phyloP scores from a whole-genome alignment of 2,329 filamentous ascomycete genomes.

The Rhytidhysteron rufulum region DNA sequence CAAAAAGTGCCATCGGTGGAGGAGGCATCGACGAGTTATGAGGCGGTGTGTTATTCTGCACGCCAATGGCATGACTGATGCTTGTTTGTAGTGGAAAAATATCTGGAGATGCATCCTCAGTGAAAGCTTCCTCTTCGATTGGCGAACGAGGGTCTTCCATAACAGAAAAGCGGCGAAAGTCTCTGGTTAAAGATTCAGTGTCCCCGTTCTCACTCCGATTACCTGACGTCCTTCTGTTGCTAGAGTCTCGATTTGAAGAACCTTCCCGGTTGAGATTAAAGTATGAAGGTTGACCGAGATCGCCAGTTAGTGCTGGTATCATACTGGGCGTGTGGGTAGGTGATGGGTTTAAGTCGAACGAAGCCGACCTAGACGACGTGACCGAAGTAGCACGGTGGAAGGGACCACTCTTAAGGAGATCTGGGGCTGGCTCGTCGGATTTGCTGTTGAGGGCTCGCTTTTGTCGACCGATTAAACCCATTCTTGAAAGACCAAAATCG shows the following conservation, averaged over 20 bases:
- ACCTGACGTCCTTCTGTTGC: slow-evolving; percentile 67
- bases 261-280: slow-evolving; percentile 70
- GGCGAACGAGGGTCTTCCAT: slow-evolving; percentile 55
- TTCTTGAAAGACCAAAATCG: slow-evolving; percentile 93
- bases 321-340: slow-evolving; percentile 83
- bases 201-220: slow-evolving; percentile 89
- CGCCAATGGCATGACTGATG: slow-evolving; percentile 49
- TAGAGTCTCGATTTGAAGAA: slow-evolving; percentile 57
- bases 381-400: slow-evolving; percentile 84
- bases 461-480: slow-evolving; percentile 94
- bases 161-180: slow-evolving; percentile 69
- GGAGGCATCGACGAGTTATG: slow-evolving; percentile 75
- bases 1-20: slow-evolving; percentile 88
- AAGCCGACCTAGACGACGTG: slow-evolving; percentile 86
- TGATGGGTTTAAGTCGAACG: slow-evolving; percentile 81
- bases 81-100: slow-evolving; percentile 62
- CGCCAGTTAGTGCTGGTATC: slow-evolving; percentile 67
- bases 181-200: slow-evolving; percentile 76
- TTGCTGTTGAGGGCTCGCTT: slow-evolving; percentile 82
- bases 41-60: slow-evolving; percentile 56
- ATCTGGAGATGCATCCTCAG: slow-evolving; percentile 72
- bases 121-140: slow-evolving; percentile 72
- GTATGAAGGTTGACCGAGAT: slow-evolving; percentile 83
- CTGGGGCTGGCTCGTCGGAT: slow-evolving; percentile 78
- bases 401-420: slow-evolving; percentile 86